Conservation (phyloP, 805 yeast genomes). For the Candida ipomoeae region DNA sequence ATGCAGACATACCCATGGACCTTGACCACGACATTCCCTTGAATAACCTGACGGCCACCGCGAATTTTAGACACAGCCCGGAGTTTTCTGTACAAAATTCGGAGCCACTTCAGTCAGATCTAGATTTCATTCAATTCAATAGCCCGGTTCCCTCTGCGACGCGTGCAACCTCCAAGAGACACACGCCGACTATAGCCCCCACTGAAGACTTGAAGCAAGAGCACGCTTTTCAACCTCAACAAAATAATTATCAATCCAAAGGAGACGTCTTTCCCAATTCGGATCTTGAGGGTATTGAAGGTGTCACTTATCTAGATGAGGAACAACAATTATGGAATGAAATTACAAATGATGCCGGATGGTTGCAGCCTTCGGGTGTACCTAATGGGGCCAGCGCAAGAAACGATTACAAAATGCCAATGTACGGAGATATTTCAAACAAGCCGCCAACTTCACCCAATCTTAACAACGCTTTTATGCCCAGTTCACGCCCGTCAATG, state of each 20-base stretch:
- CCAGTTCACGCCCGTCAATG: conserved; percentile 10
- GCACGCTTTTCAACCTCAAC: conserved; percentile 3
- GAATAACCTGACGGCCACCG: conserved; percentile 1
- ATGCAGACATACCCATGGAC: conserved; percentile 10
- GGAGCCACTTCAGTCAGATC: conserved; percentile 19
- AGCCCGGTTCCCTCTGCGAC: conserved; percentile 19
- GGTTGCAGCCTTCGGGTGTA: conserved; percentile 44
- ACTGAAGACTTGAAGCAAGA: conserved; percentile 20
- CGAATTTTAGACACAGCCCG: conserved; percentile 12
- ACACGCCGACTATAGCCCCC: conserved; percentile 18
- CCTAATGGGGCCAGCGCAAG: conserved; percentile 4
- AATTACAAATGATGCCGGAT: conserved; percentile 69
- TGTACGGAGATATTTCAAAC: conserved; percentile 2
- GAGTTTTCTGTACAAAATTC: conserved; percentile 10
- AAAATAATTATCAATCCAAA: conserved; percentile 1
- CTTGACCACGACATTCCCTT: conserved; percentile 6
- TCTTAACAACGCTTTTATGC: conserved; percentile 1
- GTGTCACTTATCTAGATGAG: conserved; percentile 37
- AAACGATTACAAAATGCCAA: conserved; percentile 4
- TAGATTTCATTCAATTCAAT: conserved; percentile 25
- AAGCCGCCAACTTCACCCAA: not conserved
- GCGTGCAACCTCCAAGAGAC: conserved; percentile 17
- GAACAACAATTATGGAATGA: conserved; percentile 68
- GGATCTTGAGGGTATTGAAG: conserved; percentile 42
- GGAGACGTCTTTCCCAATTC: conserved; percentile 33